Evolutionary conservation across 257 asterid genomes (phyloP).

Genomic region (Petrea volubilis): DNA sequence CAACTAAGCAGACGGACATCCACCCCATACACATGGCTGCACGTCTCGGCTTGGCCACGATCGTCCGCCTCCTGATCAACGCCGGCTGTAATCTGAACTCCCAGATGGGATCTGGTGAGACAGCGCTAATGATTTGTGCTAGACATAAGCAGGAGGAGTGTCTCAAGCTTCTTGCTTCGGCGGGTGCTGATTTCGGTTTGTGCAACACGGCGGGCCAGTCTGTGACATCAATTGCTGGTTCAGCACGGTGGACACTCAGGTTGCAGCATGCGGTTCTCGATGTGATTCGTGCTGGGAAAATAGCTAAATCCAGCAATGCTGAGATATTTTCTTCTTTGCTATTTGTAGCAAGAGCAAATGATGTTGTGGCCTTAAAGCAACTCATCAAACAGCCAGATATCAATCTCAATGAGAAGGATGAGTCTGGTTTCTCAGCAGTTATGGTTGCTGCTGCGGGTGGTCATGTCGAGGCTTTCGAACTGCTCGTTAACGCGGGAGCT

Average conservation of each 20-base stretch:
- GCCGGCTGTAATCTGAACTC: slow-evolving; percentile 58
- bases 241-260: slow-evolving; percentile 42
- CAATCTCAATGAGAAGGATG: slow-evolving; percentile 56
- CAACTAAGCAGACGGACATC: slow-evolving; percentile 28
- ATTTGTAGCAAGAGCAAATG: slow-evolving; percentile 51
- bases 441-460: slow-evolving; percentile 66
- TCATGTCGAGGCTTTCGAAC: slow-evolving; percentile 49
- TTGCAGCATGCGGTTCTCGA: slow-evolving; percentile 52
- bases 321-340: slow-evolving; percentile 46
- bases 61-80: slow-evolving; percentile 45
- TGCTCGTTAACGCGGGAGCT: slow-evolving; percentile 61
- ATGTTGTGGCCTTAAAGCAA: slow-evolving; percentile 45
- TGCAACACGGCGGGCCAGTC: slow-evolving; percentile 32
- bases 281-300: slow-evolving; percentile 49
- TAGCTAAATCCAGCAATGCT: slow-evolving; percentile 42
- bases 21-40: slow-evolving; percentile 61
- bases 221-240: slow-evolving; percentile 45
- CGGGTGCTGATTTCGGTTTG: slow-evolving; percentile 69
- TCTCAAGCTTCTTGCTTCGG: slow-evolving; percentile 49
- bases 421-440: slow-evolving; percentile 54
- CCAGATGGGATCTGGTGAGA: slow-evolving; percentile 52
- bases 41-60: slow-evolving; percentile 40
- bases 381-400: slow-evolving; percentile 45
- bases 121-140: slow-evolving; percentile 59
- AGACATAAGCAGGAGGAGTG: slow-evolving; percentile 54